phyloP scores from a whole-genome alignment of 768 basidiomycete genomes.

The Tremella yokohamensis region DNA sequence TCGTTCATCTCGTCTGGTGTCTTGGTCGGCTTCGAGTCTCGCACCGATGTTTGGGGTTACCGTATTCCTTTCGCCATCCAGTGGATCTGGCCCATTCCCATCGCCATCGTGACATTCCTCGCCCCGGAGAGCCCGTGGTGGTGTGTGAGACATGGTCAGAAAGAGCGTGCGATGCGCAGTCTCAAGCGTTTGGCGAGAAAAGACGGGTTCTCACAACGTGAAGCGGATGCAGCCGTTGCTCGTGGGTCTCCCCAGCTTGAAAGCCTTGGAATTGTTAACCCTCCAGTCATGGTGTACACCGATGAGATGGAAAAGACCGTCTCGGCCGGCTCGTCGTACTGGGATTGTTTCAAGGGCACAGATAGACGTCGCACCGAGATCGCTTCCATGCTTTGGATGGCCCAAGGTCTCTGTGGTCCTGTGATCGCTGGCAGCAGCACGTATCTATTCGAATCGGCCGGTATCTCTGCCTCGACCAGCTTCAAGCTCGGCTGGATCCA shows the following conservation, averaged over 20 bases:
- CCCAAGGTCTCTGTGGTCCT: not conserved
- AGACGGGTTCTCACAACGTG: not conserved
- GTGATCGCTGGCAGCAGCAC: not conserved
- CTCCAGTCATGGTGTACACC: conserved; percentile 23
- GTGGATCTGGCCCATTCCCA: conserved; percentile 11
- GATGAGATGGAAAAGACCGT: conserved; percentile 21
- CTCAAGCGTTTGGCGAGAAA: conserved; percentile 4
- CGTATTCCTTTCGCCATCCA: conserved; percentile 39
- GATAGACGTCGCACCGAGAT: conserved; percentile 38
- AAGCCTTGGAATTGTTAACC: not conserved
- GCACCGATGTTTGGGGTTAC: conserved; percentile 29
- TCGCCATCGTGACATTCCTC: conserved; percentile 5
- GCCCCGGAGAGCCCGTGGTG: conserved; percentile 38
- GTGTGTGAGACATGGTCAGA: conserved; percentile 15
- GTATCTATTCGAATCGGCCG: conserved; percentile 7
- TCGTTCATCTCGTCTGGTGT: conserved; percentile 43
- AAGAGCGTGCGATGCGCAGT: conserved; percentile 2
- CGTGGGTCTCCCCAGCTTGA: not conserved
- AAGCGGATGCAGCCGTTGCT: conserved; percentile 5
- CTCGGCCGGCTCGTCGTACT: conserved; percentile 23
- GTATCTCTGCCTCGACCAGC: not conserved
- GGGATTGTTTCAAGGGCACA: conserved; percentile 38
- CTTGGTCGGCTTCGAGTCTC: conserved; percentile 15
- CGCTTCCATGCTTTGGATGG: conserved; percentile 15
- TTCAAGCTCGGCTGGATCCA: conserved; percentile 9